A percentile compares a stretch with the other conserved stretches of the same genome.
These are phyloP conservation scores for Ophioceras dolichostomum DNA, from an alignment of 2,329 filamentous ascomycete species.

Conservation along the genomic window DNA sequence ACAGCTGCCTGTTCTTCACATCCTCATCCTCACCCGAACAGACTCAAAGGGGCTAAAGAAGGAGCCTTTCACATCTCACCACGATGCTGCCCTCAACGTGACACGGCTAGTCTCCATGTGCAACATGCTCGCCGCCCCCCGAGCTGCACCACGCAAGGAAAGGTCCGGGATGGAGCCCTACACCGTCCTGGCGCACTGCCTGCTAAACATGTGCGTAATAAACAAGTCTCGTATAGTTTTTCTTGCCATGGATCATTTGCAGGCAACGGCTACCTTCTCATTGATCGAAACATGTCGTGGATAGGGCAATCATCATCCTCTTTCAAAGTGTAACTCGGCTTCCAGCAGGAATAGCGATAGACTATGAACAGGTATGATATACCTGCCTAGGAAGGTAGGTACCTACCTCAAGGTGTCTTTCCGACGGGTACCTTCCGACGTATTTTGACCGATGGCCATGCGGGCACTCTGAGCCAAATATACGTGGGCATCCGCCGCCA, in stretches of 20 bases:
- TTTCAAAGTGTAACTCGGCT: background rate
- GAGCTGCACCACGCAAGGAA: too few species aligned
- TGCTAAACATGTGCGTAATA: background rate
- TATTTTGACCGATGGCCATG: background rate
- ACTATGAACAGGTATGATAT: background rate
- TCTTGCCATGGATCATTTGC: too few species aligned
- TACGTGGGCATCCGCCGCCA: background rate
- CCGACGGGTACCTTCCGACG: background rate
- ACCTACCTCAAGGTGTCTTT: background rate
- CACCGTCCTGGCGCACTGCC: background rate
- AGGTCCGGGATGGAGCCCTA: background rate
- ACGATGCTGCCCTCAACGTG: too few species aligned
- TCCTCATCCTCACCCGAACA: too few species aligned
- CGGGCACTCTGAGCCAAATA: background rate
- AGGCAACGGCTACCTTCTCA: too few species aligned
- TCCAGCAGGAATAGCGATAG: background rate
- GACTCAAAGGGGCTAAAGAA: too few species aligned
- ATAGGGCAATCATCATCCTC: conserved; percentile 1
- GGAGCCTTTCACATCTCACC: too few species aligned
- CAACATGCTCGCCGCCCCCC: too few species aligned
- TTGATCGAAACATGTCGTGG: too few species aligned
- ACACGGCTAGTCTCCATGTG: too few species aligned
- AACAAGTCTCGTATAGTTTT: too few species aligned
- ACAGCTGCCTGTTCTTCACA: too few species aligned
- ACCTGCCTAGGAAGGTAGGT: background rate